Evolutionary conservation across 176 grass and related monocot species (phyloP), one percentile per base, ranked within the genome.

Genomic region (Aegilops longissima): DNA sequence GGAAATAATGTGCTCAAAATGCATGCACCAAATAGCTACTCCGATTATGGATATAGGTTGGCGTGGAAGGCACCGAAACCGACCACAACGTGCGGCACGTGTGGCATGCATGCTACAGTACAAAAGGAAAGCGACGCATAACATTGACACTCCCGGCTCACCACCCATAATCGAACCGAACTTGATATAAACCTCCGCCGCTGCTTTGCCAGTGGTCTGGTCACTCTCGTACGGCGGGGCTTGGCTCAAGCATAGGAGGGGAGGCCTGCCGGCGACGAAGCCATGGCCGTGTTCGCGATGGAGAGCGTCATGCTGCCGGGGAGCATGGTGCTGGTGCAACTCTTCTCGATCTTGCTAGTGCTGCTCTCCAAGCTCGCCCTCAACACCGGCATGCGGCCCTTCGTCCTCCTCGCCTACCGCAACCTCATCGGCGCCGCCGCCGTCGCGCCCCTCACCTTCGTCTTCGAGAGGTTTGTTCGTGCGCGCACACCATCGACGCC

Each of bases 371-470:
- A 86, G 83, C 35, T 92, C 1, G 91, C 75, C 5, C 66, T 92
- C 70, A 80, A 36, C 80, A 24, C 45, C 59, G 91, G 84, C 35
- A 89, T 84, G 80, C 29, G 23, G 3, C 84, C 80, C 45, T 84
- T 80, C 66, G 79, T 68, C 24, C 76, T 86, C 79, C 79, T 92
- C 66, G 80, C 38, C 56, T 92, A 92, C 70, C 90, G 90, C 68
- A 82, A 89, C 59, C 27, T 80, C 80, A 16, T 80, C 9, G 91
- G 64, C 3, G 67, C 84, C 3, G 35, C 72, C 34, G 23, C 71
- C 45, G 9, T 87, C 38, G 84, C 66, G 1, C 83, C 90, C 0
- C 47, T 89, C 9, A 79, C 87, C 73, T 13, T 86, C 14, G 17
- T 89, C 67, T 9, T 86, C 12, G 79, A 89, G 59, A 92, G 87